Evolutionary conservation across 371 early-diverging fungal genomes (phyloP).

Genomic region (Mortierella polycephala): DNA sequence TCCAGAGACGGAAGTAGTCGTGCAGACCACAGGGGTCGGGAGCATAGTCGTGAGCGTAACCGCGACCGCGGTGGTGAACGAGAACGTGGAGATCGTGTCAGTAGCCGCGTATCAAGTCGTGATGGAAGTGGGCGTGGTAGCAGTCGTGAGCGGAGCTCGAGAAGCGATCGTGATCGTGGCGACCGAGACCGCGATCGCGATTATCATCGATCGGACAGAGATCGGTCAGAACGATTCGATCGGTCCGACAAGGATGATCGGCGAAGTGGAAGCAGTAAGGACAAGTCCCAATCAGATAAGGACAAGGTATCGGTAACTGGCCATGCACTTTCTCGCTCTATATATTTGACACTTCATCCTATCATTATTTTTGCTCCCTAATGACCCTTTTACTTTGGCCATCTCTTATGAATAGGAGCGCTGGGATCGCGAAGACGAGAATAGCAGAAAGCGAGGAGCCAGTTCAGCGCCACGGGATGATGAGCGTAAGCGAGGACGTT

Average conservation of each 20-base stretch:
- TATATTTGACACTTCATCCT: not conserved
- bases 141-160: conserved; percentile 33
- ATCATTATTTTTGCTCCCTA: not conserved
- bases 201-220: not conserved
- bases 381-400: not conserved
- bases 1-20: conserved; percentile 13
- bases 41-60: conserved; percentile 26
- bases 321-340: not conserved
- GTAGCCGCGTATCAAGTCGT: conserved; percentile 18
- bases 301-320: conserved; percentile 33
- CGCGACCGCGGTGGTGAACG: conserved; percentile 21
- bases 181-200: conserved; percentile 41
- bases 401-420: conserved; percentile 46
- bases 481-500: conserved; percentile 48
- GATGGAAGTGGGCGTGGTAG: conserved; percentile 20
- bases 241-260: conserved; percentile 28
- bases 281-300: conserved; percentile 32
- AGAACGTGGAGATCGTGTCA: conserved; percentile 10
- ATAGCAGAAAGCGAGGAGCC: conserved; percentile 43
- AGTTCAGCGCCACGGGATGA: conserved; percentile 42
- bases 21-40: conserved; percentile 17
- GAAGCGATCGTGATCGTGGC: conserved; percentile 36
- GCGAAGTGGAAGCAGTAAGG: conserved; percentile 19
- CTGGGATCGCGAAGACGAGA: conserved; percentile 53
- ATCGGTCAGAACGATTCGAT: conserved; percentile 23